Base-by-base conservation (phyloP, 495 filamentous ascomycete genomes). In the Aspergillus egyptiacus region DNA sequence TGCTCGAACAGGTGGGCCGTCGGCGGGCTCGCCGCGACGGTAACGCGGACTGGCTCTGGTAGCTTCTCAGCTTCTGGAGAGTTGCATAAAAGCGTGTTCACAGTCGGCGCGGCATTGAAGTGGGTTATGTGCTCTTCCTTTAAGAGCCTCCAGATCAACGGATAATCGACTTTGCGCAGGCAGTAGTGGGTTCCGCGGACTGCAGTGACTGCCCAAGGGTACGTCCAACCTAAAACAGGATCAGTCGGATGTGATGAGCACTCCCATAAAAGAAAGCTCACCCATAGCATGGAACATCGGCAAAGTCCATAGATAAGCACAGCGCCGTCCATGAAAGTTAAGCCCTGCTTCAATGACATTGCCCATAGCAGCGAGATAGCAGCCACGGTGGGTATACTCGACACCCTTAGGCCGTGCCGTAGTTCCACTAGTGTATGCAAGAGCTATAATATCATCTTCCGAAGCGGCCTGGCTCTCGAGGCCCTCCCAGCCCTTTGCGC, bases 211-310 rank as follows among this genome's bases (percentile, higher is more conserved):
- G 94, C 77, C 91, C 91, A 96, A 35, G 82, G 82, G 59, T 87
- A 87, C 8, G 81, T 91, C 87, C 87, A 91, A 28, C 72, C 71
- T 75, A 50, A 9, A 13, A 19, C n/a, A 31, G 15, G 6, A 11
- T 43, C 11, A 43, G 40, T 31, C 40, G 13, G 15, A n/a, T n/a
- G n/a, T n/a, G n/a, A n/a, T n/a, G 14, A 3, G 7, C 14, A 6
- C 10, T 6, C 25, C 8, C 2, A 20, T 31, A 9, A 19, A 37
- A 42, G 24, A 13, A 32, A 7, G 61, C 71, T 53, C 50, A 62
- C 91, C 91, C 57, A 86, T 80, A 18, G 93, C 93, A 72, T 98
- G 93, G 61, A 98, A 98, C 89, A 96, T 93, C 2, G 90, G 90
- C 40, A 96, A 64, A 23, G 85, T 96, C 90, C 90, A 96, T 28